Conservation (phyloP, 306 rosid species). For the Inga oerstediana region DNA sequence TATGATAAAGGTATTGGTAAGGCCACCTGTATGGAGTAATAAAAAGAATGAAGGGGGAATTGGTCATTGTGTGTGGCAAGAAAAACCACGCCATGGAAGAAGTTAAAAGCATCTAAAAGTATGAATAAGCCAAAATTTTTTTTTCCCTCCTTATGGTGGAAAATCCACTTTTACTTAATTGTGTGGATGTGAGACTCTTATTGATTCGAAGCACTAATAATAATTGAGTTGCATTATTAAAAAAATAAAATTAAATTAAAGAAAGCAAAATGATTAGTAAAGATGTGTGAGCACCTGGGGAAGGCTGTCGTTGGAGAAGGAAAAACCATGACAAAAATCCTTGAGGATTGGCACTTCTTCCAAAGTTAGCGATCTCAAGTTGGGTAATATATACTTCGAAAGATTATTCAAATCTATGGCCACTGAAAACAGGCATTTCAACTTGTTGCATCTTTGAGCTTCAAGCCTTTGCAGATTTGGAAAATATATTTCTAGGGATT, state of each 20-base stretch:
- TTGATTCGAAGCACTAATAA: not conserved
- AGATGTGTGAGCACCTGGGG: not conserved
- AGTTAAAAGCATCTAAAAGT: no score
- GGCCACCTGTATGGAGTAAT: no score
- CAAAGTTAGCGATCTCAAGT: not conserved
- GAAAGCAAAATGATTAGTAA: not conserved
- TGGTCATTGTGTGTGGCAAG: no score
- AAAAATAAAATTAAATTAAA: not conserved
- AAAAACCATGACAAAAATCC: not conserved
- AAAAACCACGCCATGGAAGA: no score
- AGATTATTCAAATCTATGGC: not conserved
- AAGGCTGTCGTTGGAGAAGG: no score
- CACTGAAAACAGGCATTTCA: not conserved
- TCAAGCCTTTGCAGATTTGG: not conserved
- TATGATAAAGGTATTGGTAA: no score
- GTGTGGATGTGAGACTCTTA: no score
- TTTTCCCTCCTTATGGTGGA: no score
- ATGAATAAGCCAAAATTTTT: no score
- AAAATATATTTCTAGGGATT: not conserved
- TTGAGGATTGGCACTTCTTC: not conserved
- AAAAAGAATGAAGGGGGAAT: no score
- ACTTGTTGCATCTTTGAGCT: not conserved
- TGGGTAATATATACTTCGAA: not conserved
- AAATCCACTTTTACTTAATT: no score
- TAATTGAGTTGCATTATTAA: not conserved